Evolutionary conservation across 1,284 basidiomycete species (phyloP).

Genomic region (Apiotrichum porosum): DNA sequence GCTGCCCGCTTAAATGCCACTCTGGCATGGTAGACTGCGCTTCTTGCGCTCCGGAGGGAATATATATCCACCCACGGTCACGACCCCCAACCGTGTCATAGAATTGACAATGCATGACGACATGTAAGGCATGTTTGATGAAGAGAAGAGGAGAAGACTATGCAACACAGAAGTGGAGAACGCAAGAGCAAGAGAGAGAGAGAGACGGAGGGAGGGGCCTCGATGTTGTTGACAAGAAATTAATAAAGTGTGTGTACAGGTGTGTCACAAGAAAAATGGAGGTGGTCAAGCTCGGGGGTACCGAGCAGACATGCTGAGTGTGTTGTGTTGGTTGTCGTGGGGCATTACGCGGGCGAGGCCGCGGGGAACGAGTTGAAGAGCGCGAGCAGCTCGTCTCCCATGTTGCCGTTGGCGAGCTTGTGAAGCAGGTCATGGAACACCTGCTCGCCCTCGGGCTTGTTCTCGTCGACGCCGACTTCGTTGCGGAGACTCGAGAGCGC

Average conservation of each 20-base stretch:
- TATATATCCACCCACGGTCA: no score
- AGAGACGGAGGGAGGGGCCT: no score
- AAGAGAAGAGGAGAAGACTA: neutral
- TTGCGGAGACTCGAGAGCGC: slow-evolving; percentile 8
- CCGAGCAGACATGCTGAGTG: no score
- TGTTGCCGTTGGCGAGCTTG: slow-evolving; percentile 7
- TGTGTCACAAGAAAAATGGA: no score
- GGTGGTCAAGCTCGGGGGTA: no score
- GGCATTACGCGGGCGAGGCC: no score
- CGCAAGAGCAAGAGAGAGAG: neutral
- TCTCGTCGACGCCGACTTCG: slow-evolving; percentile 3
- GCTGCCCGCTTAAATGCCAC: slow-evolving; percentile 45
- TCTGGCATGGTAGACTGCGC: no score
- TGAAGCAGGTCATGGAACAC: slow-evolving; percentile 11
- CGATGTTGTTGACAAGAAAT: no score
- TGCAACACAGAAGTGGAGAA: slow-evolving; percentile 2
- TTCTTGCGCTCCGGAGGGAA: no score
- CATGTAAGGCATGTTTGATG: slow-evolving; percentile 9
- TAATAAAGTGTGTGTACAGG: no score
- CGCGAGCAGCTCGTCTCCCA: slow-evolving; percentile 15
- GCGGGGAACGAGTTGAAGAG: slow-evolving; percentile 18
- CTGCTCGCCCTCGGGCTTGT: neutral
- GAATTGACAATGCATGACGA: slow-evolving; percentile 7
- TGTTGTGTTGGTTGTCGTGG: no score
- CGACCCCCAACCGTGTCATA: no score